Evolutionary conservation across 148 eudicot genomes (phyloP), one percentile per base, ranked within the genome.

Genomic region (Dysphania ambrosioides): DNA sequence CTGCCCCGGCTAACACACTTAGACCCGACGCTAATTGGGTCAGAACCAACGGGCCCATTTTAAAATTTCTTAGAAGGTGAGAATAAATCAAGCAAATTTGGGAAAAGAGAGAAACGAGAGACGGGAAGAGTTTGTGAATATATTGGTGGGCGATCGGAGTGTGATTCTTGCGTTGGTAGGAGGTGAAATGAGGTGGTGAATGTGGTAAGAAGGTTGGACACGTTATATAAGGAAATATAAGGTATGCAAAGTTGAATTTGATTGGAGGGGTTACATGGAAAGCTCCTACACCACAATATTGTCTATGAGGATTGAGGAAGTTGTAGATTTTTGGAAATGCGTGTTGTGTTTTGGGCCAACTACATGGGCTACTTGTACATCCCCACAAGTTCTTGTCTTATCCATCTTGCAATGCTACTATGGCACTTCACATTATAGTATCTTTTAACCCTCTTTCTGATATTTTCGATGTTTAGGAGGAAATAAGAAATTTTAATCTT

Each of bases 1-100:
- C 92, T 2, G 94, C 97, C 4, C 98, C 98, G 51, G 98, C 97
- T 8, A 93, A 27, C 2, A 93, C 86, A 84, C 92, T 83, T 24
- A 93, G 79, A 3, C 98, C 97, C 32, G 98, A 85, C 0, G 93
- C 98, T 62, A 93, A 12, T 68, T 88, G 96, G 59, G 93, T 79
- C 76, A 92, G 29, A 32, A 91, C 94, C 34, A 93, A 79, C 32
- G 98, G 98, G 75, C 88, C 83, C 92, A 91, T 87, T 11, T 64
- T 38, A n/a, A n/a, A n/a, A n/a, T n/a, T n/a, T n/a, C n/a, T n/a
- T n/a, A n/a, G n/a, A n/a, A n/a, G n/a, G n/a, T n/a, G n/a, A n/a
- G n/a, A n/a, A n/a, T n/a, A n/a, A n/a, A n/a, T n/a, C n/a, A n/a
- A 6, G 8, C 3, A 6, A n/a, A 35, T 38, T 4, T 7, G 30